A percentile compares a stretch with the other conserved stretches of the same genome.
phyloP scores from a whole-genome alignment of 1,139 yeast species.

The Nakaseomyces bracarensis region DNA sequence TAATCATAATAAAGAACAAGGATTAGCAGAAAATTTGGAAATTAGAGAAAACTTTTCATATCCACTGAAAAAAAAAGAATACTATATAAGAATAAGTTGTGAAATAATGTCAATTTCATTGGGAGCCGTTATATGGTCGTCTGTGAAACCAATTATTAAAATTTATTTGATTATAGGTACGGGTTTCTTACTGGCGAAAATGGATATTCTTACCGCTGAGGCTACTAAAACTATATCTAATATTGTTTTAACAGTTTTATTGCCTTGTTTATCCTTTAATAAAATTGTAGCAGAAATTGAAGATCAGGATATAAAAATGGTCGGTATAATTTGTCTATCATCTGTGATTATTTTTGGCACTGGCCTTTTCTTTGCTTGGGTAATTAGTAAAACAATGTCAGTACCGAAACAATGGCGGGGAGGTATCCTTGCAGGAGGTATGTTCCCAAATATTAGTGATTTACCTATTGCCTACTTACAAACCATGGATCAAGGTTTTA shows the following conservation, averaged over 20 bases:
- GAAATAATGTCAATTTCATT: conserved; percentile 35
- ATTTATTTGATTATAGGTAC: conserved; percentile 71
- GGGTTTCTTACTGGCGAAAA: conserved; percentile 60
- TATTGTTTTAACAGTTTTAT: conserved; percentile 56
- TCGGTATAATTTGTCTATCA: conserved; percentile 63
- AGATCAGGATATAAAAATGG: conserved; percentile 62
- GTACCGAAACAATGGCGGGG: conserved; percentile 76
- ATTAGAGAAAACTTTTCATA: too few species aligned
- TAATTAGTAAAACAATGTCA: conserved; percentile 33
- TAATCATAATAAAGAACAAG: too few species aligned
- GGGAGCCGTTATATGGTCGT: conserved; percentile 68
- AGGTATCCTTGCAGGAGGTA: conserved; percentile 72
- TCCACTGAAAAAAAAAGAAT: neutral
- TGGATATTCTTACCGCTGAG: conserved; percentile 62
- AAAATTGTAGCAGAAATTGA: conserved; percentile 67
- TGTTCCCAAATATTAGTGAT: conserved; percentile 71
- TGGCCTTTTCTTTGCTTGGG: conserved; percentile 28
- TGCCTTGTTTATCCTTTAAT: conserved; percentile 75
- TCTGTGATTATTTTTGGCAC: conserved; percentile 29
- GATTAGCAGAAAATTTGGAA: too few species aligned
- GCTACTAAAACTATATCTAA: conserved; percentile 69
- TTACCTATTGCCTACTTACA: conserved; percentile 87
- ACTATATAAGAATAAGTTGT: neutral
- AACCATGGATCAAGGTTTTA: conserved; percentile 60
- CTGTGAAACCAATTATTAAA: conserved; percentile 86